Evolutionary conservation across 495 filamentous ascomycete species (phyloP).

Genomic region (Saxophila tyrrhenica): DNA sequence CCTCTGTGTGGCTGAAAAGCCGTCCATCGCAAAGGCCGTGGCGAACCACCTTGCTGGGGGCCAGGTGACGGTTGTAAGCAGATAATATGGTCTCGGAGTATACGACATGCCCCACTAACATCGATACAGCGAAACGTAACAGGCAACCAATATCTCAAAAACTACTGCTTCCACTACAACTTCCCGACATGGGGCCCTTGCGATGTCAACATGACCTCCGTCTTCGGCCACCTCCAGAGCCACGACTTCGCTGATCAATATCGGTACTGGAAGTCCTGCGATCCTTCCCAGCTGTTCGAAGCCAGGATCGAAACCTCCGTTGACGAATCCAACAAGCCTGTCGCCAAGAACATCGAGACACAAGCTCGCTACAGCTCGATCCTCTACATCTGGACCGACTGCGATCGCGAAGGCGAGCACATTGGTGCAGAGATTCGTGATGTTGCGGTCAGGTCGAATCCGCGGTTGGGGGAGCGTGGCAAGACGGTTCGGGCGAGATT

Average conservation of each 20-base stretch:
- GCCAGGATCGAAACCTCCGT: slow-evolving; percentile 59
- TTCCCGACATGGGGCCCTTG: slow-evolving; percentile 76
- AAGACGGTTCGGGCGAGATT: slow-evolving; percentile 79
- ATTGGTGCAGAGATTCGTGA: slow-evolving; percentile 88
- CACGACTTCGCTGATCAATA: slow-evolving; percentile 60
- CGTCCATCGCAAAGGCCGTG: slow-evolving; percentile 89
- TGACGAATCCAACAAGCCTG: slow-evolving; percentile 60
- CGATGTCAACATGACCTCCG: slow-evolving; percentile 82
- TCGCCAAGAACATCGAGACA: slow-evolving; percentile 72
- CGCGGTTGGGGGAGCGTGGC: slow-evolving; percentile 35
- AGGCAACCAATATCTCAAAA: slow-evolving; percentile 74
- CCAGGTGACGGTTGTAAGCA: slow-evolving; percentile 55
- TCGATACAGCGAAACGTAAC: slow-evolving; percentile 40
- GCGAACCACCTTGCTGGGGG: slow-evolving; percentile 69
- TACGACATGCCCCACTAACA: background rate
- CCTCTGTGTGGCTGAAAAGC: slow-evolving; percentile 94
- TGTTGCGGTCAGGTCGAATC: slow-evolving; percentile 63
- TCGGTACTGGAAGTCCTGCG: slow-evolving; percentile 67
- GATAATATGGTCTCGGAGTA: background rate
- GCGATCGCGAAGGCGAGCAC: slow-evolving; percentile 93
- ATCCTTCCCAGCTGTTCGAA: slow-evolving; percentile 70
- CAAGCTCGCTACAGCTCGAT: slow-evolving; percentile 58
- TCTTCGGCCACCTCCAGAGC: slow-evolving; percentile 70
- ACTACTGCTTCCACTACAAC: slow-evolving; percentile 82
- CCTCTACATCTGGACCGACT: slow-evolving; percentile 97